These are phyloP conservation scores for Salix udensis DNA, from an alignment of 345 rosid species.

Conservation along the genomic window DNA sequence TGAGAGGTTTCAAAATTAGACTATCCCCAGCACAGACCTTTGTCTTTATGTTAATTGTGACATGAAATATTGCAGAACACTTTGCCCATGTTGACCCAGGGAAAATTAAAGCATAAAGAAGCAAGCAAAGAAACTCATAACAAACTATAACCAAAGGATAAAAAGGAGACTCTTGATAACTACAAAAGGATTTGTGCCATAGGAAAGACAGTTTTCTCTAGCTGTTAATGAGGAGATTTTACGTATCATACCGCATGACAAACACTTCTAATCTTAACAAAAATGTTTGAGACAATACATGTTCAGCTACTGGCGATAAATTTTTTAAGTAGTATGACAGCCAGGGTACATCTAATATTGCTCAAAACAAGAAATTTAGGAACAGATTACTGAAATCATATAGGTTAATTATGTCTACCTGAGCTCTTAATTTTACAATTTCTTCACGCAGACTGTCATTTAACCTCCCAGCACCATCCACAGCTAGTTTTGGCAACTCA, in stretches of 20 bases:
- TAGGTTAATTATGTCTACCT: slow-evolving; percentile 29
- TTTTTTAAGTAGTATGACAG: not conserved
- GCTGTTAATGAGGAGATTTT: not conserved
- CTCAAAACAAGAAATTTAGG: not conserved
- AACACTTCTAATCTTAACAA: not conserved
- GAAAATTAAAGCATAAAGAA: not conserved
- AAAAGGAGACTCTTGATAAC: not conserved
- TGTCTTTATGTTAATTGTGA: not conserved
- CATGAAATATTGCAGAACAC: not conserved
- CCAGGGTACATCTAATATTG: not conserved
- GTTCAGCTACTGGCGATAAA: not conserved
- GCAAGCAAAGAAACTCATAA: not conserved
- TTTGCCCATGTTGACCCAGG: not conserved
- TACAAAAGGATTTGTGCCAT: not conserved
- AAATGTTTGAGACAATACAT: not conserved
- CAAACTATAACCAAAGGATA: not conserved
- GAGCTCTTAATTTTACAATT: slow-evolving; percentile 52
- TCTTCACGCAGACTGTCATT: slow-evolving; percentile 41
- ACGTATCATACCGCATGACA: not conserved
- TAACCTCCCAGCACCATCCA: slow-evolving; percentile 42
- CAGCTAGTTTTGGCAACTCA: slow-evolving; percentile 39
- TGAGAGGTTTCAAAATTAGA: not conserved
- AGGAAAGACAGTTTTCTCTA: not conserved
- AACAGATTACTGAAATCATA: not conserved
- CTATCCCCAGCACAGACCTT: not conserved